These are phyloP conservation scores for Neurospora sp. DNA, from an alignment of 495 filamentous ascomycete genomes.

Conservation along the genomic window DNA sequence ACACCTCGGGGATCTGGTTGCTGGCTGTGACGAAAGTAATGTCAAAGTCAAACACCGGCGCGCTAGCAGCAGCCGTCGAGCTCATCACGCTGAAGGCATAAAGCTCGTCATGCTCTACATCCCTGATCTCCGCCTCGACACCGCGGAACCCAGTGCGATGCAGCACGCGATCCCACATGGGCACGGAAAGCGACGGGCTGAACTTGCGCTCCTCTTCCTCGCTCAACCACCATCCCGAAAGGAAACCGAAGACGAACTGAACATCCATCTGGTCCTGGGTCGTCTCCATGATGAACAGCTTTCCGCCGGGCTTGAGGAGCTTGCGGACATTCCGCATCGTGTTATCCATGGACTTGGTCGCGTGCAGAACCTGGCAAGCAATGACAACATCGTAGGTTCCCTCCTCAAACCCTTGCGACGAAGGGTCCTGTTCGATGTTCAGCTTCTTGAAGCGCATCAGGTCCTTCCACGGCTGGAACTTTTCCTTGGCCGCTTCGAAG, in stretches of 20 bases:
- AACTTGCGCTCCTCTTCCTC: slow-evolving; percentile 30
- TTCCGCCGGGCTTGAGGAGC: slow-evolving; percentile 30
- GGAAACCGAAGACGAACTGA: slow-evolving; percentile 23
- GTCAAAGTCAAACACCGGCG: slow-evolving; percentile 16
- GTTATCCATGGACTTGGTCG: slow-evolving; percentile 34
- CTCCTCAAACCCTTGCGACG: slow-evolving; percentile 35
- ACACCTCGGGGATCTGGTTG: background rate
- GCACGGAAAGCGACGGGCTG: slow-evolving; percentile 19
- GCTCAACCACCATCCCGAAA: slow-evolving; percentile 25
- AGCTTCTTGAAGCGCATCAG: slow-evolving; percentile 29
- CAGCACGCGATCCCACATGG: slow-evolving; percentile 23
- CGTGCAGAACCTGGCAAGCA: slow-evolving; percentile 44
- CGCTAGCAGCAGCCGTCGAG: slow-evolving; percentile 7
- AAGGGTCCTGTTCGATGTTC: slow-evolving; percentile 36
- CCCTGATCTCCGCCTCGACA: slow-evolving; percentile 20
- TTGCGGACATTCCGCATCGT: slow-evolving; percentile 38
- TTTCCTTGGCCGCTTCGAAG: slow-evolving; percentile 37
- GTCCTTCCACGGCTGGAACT: slow-evolving; percentile 26
- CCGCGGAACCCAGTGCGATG: slow-evolving; percentile 18
- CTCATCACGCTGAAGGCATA: slow-evolving; percentile 22
- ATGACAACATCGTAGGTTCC: slow-evolving; percentile 41
- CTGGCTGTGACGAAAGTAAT: slow-evolving; percentile 13
- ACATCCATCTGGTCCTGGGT: slow-evolving; percentile 22
- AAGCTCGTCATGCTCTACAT: slow-evolving; percentile 22
- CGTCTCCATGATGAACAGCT: slow-evolving; percentile 28